These are phyloP conservation scores for Fusarium graminum DNA, from an alignment of 2,329 filamentous ascomycete species.

Conservation along the genomic window DNA sequence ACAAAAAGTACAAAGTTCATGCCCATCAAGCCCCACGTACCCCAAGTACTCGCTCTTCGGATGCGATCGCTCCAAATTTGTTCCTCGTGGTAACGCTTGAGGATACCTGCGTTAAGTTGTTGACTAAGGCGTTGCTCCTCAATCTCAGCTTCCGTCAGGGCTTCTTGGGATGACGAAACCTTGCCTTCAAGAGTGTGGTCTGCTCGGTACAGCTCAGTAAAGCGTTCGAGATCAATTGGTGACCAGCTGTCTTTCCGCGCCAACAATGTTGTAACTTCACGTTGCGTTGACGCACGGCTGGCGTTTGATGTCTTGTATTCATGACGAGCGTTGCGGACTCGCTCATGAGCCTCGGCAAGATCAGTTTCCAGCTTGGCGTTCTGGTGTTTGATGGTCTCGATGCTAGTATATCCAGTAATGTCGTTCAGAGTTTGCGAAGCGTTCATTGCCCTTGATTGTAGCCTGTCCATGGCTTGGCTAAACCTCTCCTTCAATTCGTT, in stretches of 20 bases:
- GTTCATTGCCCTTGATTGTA: constrained; percentile 86
- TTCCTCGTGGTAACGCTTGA: constrained; percentile 96
- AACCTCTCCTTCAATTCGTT: constrained; percentile 53
- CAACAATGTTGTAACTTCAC: constrained; percentile 93
- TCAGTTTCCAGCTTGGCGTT: constrained; percentile 76
- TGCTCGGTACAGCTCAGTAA: constrained; percentile 90
- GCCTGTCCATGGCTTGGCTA: constrained; percentile 80
- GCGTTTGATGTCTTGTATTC: constrained; percentile 87
- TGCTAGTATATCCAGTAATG: constrained; percentile 92
- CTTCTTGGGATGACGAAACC: constrained; percentile 78
- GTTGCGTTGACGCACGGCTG: constrained; percentile 87
- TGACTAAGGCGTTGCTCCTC: constrained; percentile 82
- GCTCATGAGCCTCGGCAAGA: constrained; percentile 70
- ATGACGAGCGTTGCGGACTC: constrained; percentile 78
- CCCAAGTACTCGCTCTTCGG: constrained; percentile 95
- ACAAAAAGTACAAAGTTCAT: constrained; percentile 93
- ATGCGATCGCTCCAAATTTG: constrained; percentile 99
- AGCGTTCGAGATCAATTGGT: constrained; percentile 88
- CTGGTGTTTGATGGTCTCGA: constrained; percentile 84
- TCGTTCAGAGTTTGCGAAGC: constrained; percentile 93
- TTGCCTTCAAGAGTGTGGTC: constrained; percentile 94
- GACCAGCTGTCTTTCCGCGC: constrained; percentile 96
- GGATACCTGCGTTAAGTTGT: constrained; percentile 82
- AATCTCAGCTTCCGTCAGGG: constrained; percentile 80
- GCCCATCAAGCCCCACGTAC: constrained; percentile 98